Conservation (phyloP, 768 basidiomycete species). For the Tricholoma sp. region DNA sequence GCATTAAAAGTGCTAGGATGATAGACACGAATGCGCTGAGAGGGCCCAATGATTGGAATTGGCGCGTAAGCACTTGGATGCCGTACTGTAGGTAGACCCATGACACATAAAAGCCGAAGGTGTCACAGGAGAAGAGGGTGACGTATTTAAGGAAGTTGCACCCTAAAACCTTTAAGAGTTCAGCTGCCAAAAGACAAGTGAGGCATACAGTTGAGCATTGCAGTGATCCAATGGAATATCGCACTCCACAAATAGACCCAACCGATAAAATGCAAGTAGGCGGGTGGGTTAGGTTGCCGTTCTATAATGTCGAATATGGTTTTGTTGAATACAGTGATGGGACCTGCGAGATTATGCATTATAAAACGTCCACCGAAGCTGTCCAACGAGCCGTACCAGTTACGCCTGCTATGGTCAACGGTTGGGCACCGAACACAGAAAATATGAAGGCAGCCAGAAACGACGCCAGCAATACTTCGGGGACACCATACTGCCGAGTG, state of each 20-base stretch:
- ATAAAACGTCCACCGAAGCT: neutral
- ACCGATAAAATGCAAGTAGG: slow-evolving; percentile 82
- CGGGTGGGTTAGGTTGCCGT: slow-evolving; percentile 51
- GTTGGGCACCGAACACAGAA: slow-evolving; percentile 84
- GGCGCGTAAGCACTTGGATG: slow-evolving; percentile 75
- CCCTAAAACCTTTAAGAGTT: slow-evolving; percentile 34
- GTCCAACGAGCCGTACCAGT: slow-evolving; percentile 47
- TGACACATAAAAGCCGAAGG: slow-evolving; percentile 89
- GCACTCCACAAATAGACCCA: slow-evolving; percentile 94
- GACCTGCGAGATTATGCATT: slow-evolving; percentile 43
- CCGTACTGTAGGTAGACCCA: slow-evolving; percentile 91
- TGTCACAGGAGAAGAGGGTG: slow-evolving; percentile 86
- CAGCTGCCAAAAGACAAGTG: neutral
- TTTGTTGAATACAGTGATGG: slow-evolving; percentile 91
- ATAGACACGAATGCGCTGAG: slow-evolving; percentile 57
- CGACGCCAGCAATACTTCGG: slow-evolving; percentile 77
- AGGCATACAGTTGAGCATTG: slow-evolving; percentile 64
- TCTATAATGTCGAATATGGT: slow-evolving; percentile 77
- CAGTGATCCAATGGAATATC: slow-evolving; percentile 79
- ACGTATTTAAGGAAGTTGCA: slow-evolving; percentile 84
- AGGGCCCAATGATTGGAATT: slow-evolving; percentile 41
- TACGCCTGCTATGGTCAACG: slow-evolving; percentile 87
- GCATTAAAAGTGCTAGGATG: slow-evolving; percentile 75
- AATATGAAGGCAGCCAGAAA: slow-evolving; percentile 91
- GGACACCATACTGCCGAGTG: slow-evolving; percentile 82